Conservation (phyloP, 768 basidiomycete species). For the Hypsizygus marmoreus region DNA sequence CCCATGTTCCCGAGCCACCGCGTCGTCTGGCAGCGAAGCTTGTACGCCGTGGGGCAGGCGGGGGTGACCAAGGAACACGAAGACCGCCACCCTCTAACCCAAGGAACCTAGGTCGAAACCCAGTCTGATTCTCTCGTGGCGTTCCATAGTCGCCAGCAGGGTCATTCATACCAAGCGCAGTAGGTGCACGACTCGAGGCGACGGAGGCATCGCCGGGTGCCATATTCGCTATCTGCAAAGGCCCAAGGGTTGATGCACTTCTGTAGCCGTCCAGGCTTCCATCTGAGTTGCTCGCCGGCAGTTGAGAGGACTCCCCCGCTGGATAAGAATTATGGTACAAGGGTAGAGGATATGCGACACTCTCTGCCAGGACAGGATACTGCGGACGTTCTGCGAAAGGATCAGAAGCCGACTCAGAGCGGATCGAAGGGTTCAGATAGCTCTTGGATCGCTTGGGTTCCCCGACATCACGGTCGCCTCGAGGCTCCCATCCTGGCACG, state of each 20-base stretch:
- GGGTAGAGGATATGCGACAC: slow-evolving; percentile 22
- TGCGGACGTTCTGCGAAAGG: slow-evolving; percentile 22
- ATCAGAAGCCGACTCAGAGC: slow-evolving; percentile 17
- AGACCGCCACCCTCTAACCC: slow-evolving; percentile 32
- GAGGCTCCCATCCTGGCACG: slow-evolving; percentile 37
- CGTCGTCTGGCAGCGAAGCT: slow-evolving; percentile 2
- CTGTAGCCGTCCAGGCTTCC: slow-evolving; percentile 26
- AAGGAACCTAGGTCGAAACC: slow-evolving; percentile 32
- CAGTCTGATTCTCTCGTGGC: slow-evolving; percentile 21
- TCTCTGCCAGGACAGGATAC: slow-evolving; percentile 22
- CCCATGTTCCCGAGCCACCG: slow-evolving; percentile 8
- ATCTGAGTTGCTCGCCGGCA: too few relatives aligned
- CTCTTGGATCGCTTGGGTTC: slow-evolving; percentile 38
- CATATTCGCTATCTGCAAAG: slow-evolving; percentile 50
- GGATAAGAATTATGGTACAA: slow-evolving; percentile 22
- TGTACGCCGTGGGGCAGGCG: neutral
- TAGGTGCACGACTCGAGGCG: slow-evolving; percentile 30
- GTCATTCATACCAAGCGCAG: slow-evolving; percentile 20
- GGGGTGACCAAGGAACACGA: slow-evolving; percentile 30
- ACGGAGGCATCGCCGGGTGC: slow-evolving; percentile 47
- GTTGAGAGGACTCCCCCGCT: too few relatives aligned
- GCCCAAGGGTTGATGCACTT: slow-evolving; percentile 40
- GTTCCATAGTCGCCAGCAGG: slow-evolving; percentile 20
- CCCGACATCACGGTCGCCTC: slow-evolving; percentile 44
- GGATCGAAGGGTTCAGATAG: slow-evolving; percentile 24